Evolutionary conservation across 495 filamentous ascomycete species (phyloP).

Genomic region (Cercophora samala): DNA sequence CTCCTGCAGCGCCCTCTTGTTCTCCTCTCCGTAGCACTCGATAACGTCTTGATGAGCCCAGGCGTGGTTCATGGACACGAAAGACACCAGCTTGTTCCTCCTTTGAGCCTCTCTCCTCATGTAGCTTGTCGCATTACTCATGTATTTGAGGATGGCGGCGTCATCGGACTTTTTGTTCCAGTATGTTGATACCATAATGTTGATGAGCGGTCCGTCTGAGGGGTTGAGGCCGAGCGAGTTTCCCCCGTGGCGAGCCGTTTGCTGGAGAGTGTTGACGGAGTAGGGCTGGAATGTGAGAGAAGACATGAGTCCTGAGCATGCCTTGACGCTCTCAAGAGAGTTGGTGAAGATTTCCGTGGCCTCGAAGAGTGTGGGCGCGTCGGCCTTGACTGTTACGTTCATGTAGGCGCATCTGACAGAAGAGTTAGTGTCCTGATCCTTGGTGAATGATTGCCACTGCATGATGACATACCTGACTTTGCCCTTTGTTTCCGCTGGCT

Average conservation of each 20-base stretch:
- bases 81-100: slow-evolving; percentile 27
- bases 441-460: not conserved
- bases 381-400: slow-evolving; percentile 24
- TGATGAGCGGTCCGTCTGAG: slow-evolving; percentile 17
- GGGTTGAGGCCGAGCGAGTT: slow-evolving; percentile 30
- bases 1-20: slow-evolving; percentile 35
- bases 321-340: slow-evolving; percentile 17
- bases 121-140: slow-evolving; percentile 11
- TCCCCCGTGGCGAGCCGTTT: slow-evolving; percentile 23
- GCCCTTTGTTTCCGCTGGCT: not conserved
- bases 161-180: slow-evolving; percentile 24
- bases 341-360: slow-evolving; percentile 15
- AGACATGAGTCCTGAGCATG: slow-evolving; percentile 5
- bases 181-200: slow-evolving; percentile 18
- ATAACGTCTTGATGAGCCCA: slow-evolving; percentile 43
- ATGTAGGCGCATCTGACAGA: slow-evolving; percentile 19
- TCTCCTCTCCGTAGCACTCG: slow-evolving; percentile 46
- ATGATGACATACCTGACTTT: not conserved
- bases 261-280: slow-evolving; percentile 21
- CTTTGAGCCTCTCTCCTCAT: slow-evolving; percentile 19
- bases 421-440: not conserved
- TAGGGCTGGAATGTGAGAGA: slow-evolving; percentile 32
- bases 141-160: slow-evolving; percentile 12
- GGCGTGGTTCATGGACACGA: slow-evolving; percentile 45
- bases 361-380: slow-evolving; percentile 19